Base-by-base conservation (phyloP, 805 yeast species). In the Ogataea naganishii region DNA sequence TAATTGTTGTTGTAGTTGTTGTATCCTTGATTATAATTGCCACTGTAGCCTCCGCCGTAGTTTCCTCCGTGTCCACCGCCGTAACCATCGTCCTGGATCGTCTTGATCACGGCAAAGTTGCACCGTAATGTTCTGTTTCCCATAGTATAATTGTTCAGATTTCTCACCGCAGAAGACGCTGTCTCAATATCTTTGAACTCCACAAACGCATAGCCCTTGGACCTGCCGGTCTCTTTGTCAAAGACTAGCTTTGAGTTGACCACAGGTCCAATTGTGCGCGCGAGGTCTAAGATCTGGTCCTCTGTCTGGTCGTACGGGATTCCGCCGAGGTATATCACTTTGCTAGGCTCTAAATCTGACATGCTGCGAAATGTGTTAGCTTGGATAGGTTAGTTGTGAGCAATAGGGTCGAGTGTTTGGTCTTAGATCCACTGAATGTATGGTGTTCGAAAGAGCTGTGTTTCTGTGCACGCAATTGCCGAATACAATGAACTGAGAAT, bases 261-360 rank as follows among this genome's bases (percentile, higher is more conserved):
- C 2, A 89, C 89, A 1, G 96, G 95, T 1, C 96, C 97, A 2
- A 84, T 92, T 2, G 94, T 76, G 34, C 68, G 64, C 37, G 94
- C 94, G 10, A 89, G 72, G 39, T 83, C 94, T 27, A 38, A 23
- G n/a, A 89, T 79, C 52, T 88, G 96, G 44, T 85, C 94, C 51
- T 89, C 97, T 0, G 96, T 82, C 47, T 82, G 85, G 46, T 89
- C 96, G 49, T 77, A 85, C 1, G 97, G 97, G 22, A 89, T 81
- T 11, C 84, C 79, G 3, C 95, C 94, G 24, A 88, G 72, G 45
- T 81, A 81, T 3, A 85, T 80, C 20, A 70, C 72, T 34, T 56
- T 52, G 6, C 60, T 51, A 11, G 62, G 59, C 17, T 17, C 31
- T 20, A 10, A n/a, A 23, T 23, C n/a, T n/a, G n/a, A n/a, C n/a